Evolutionary conservation across 345 rosid species (phyloP), one percentile per base, ranked within the genome.

Genomic region (Dipteronia dyeriana): DNA sequence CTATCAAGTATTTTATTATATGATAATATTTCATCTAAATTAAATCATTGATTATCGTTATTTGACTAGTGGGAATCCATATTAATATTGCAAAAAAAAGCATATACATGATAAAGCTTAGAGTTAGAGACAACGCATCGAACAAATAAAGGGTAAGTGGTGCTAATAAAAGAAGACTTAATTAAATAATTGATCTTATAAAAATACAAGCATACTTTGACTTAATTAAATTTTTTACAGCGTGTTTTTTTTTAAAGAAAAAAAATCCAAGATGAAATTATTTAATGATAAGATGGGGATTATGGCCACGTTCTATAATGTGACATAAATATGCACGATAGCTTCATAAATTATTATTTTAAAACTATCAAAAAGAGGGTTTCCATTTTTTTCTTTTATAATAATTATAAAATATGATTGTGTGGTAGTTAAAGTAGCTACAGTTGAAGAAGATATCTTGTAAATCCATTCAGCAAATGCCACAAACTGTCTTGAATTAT

Each of bases 381-480:
- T 4, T 45, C 68, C 29, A 9, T 64, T 49, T 0, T 26, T 26
- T 26, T 26, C 1, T 26, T 26, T 26, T 26, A 26, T 26, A 26
- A 26, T 11, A 4, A 66, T 31, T 61, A 61, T 45, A 77, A 68
- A 57, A 64, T 49, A 66, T 16, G 49, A 65, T n/a, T 71, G 9
- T 47, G 4, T 63, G 83, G 78, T 45, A 17, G 83, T 76, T 76
- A 70, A 85, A 75, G 70, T 17, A 60, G 77, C 47, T 31, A 73
- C 56, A 13, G 65, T 61, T 31, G 78, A 49, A 66, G 79, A 68
- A 61, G 54, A 53, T 49, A 19, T 9, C 8, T 51, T 59, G 68
- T 29, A 49, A 77, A 62, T 77, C 80, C 72, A 72, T 75, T 75
- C 71, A 70, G 57, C 72, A 20, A 45, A 39, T 17, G 7, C 53